Conservation (phyloP, 1,284 basidiomycete species). For the Pyrrhoderma lamaoense region DNA sequence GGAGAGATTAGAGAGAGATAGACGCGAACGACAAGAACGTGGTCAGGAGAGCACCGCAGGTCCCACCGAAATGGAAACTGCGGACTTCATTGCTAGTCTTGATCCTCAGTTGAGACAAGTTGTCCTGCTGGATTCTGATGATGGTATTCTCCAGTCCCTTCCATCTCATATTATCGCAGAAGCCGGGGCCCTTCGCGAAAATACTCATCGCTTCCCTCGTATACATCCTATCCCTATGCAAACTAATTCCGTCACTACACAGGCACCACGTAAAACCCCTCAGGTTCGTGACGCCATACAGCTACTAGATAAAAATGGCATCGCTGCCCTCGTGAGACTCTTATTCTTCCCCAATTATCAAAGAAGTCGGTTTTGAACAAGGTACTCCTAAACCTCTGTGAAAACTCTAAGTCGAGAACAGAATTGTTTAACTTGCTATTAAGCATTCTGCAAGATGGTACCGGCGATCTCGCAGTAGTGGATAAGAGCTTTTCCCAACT, state of each 20-base stretch:
- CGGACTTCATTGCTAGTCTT: conserved; percentile 81
- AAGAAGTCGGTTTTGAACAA: conserved; percentile 83
- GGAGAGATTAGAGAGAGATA: conserved; percentile 76
- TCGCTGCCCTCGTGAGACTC: conserved; percentile 86
- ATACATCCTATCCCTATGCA: conserved; percentile 24
- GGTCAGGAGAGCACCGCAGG: conserved; percentile 25
- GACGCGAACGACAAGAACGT: conserved; percentile 46
- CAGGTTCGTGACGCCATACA: conserved; percentile 83
- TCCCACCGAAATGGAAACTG: conserved; percentile 74
- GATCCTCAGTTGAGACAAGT: conserved; percentile 81
- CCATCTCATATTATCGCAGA: conserved; percentile 82
- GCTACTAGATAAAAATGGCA: conserved; percentile 85
- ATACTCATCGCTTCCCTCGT: conserved; percentile 26
- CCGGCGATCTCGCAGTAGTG: conserved; percentile 85
- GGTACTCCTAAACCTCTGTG: conserved; percentile 91
- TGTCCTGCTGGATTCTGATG: conserved; percentile 82
- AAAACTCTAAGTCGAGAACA: conserved; percentile 86
- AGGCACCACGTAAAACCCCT: conserved; percentile 41
- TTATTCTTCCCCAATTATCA: conserved; percentile 95
- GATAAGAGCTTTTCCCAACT: conserved; percentile 94
- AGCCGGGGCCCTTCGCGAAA: conserved; percentile 61
- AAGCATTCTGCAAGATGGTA: conserved; percentile 90
- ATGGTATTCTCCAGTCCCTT: conserved; percentile 71
- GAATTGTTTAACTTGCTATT: conserved; percentile 93
- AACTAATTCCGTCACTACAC: conserved; percentile 23